These are phyloP conservation scores for Microthyrium microscopicum DNA, from an alignment of 2,329 filamentous ascomycete species.

Conservation along the genomic window DNA sequence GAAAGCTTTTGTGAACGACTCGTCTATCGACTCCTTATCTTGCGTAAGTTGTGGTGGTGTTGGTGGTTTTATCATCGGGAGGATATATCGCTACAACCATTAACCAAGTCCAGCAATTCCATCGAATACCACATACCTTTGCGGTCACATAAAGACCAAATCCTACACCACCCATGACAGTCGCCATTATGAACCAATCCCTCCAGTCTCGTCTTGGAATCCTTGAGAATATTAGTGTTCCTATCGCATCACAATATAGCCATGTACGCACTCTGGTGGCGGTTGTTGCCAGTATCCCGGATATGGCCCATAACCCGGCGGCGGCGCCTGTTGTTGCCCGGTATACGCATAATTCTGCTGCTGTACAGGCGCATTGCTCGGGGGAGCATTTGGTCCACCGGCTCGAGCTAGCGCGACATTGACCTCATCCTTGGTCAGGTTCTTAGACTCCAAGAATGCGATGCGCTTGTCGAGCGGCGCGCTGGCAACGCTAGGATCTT, in stretches of 20 bases:
- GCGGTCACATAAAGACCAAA: constrained; percentile 81
- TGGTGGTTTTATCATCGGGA: constrained; percentile 79
- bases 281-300: constrained; percentile 35
- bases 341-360: constrained; percentile 26
- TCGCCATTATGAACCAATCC: constrained; percentile 99
- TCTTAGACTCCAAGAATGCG: constrained; percentile 89
- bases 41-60: constrained; percentile 87
- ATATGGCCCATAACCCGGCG: constrained; percentile 35
- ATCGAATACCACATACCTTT: constrained; percentile 40
- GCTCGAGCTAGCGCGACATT: constrained; percentile 65
- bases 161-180: constrained; percentile 72
- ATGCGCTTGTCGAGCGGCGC: constrained; percentile 88
- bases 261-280: constrained; percentile 39
- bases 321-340: constrained; percentile 15
- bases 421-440: constrained; percentile 91
- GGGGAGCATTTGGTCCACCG: constrained; percentile 38
- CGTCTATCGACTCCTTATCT: constrained; percentile 85
- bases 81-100: constrained; percentile 58
- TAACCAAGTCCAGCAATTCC: constrained; percentile 7
- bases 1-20: constrained; percentile 86
- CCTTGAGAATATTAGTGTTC: constrained; percentile 11
- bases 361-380: too few species aligned
- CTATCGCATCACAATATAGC: constrained; percentile 17
- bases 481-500: constrained; percentile 78
- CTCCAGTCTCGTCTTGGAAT: constrained; percentile 80